Evolutionary conservation across 2,329 filamentous ascomycete genomes (phyloP), one percentile per base, ranked within the genome.

Genomic region (Teratosphaeria destructans): DNA sequence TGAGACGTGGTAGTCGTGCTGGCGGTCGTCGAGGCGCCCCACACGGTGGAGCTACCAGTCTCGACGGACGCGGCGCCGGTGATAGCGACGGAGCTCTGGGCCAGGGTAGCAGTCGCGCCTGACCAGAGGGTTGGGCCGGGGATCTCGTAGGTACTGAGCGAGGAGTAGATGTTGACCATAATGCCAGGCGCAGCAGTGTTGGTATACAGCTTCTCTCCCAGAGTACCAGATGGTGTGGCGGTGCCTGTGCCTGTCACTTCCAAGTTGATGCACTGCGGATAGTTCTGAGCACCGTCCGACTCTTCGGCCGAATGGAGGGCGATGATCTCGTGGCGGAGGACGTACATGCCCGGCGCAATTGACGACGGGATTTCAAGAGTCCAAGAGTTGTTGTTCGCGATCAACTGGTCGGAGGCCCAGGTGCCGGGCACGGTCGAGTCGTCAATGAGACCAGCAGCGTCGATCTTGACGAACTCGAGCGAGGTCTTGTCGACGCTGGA

Each of bases 391-490:
- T 75, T 74, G 67, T 77, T 78, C 55, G 75, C 72, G 58, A 81
- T 76, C 62, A 82, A 70, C 59, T 78, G 69, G 63, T 85, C 82
- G 11, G 80, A 73, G 54, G 81, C 84, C 83, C 83, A 87, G 52
- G 70, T 73, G 43, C 79, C 78, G 0, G 78, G 74, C 12, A 68
- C 65, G 39, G 72, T 70, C 54, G 73, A 75, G 62, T 74, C 68
- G 57, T 52, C 26, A 61, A 81, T 73, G 63, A 83, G 77, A 60
- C 84, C 85, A 37, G 71, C 75, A 59, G 78, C 78, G 47, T 80
- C 78, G 60, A 87, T 85, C 78, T 88, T 88, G 79, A 85, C 82
- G 72, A 81, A 87, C 63, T 81, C 72, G 34, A 86, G 77, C 5
- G 73, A 68, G 2, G 71, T 73, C 71, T 83, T 81, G 71, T 82